Percentiles rank a stretch among this genome's conserved stretches.
These are phyloP conservation scores for Wickerhamiella occidentalis DNA, from an alignment of 805 yeast species.

Conservation along the genomic window DNA sequence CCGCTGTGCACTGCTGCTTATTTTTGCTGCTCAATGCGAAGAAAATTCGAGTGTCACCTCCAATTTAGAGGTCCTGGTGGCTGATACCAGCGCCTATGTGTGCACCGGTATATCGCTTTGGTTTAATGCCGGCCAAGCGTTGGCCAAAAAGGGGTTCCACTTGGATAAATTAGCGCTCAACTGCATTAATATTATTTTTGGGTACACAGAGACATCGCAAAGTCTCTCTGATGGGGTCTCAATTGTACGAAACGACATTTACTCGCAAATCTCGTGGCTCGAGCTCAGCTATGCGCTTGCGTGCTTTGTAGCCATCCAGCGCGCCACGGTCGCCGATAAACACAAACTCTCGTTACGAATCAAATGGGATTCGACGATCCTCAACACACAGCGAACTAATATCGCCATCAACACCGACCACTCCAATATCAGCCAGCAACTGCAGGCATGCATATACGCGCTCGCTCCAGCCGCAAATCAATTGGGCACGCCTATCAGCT, in stretches of 20 bases:
- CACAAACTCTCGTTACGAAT: neutral
- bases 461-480: neutral
- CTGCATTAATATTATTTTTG: constrained; percentile 3
- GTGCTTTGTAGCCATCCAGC: constrained; percentile 1
- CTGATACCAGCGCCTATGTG: neutral
- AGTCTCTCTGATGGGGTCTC: neutral
- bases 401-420: constrained; percentile 3
- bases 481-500: neutral
- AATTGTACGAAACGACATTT: constrained; percentile 2
- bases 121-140: constrained; percentile 1
- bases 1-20: neutral
- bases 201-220: constrained; percentile 10
- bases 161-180: neutral
- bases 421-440: neutral
- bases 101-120: neutral
- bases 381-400: neutral
- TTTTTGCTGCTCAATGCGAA: constrained; percentile 1
- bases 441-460: neutral
- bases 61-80: neutral
- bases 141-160: neutral
- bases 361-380: neutral
- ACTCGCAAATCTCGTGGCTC: constrained; percentile 2
- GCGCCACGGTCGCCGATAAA: neutral
- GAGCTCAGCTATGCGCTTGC: neutral
- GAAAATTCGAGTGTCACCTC: neutral